Conservation (phyloP, 1,284 basidiomycete species). For the Tylopilus orsonianus region DNA sequence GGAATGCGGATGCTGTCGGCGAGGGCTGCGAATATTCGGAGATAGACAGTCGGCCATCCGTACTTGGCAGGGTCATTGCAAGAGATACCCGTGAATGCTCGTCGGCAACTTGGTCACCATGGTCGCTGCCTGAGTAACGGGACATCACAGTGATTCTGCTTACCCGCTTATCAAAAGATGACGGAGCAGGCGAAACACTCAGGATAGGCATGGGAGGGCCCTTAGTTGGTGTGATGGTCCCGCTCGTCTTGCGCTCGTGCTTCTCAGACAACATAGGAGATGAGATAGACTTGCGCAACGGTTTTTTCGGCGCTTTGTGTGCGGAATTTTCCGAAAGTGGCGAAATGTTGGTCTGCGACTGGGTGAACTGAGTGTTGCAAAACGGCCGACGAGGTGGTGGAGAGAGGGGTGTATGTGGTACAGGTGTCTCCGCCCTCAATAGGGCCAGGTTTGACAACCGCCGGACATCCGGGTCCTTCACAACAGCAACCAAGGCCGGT, state of each 20-base stretch:
- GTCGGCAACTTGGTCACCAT: conserved; percentile 38
- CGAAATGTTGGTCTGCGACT: conserved; percentile 55
- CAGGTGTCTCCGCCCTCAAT: conserved; percentile 55
- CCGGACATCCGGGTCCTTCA: conserved; percentile 25
- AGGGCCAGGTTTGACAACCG: conserved; percentile 33
- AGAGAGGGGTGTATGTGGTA: conserved; percentile 54
- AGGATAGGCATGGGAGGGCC: conserved; percentile 41
- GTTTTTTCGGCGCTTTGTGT: conserved; percentile 13
- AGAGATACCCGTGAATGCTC: conserved; percentile 36
- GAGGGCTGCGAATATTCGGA: conserved; percentile 60
- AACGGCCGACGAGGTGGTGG: conserved; percentile 60
- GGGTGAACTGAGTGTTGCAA: conserved; percentile 48
- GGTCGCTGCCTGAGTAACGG: conserved; percentile 43
- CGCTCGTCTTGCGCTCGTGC: conserved; percentile 35
- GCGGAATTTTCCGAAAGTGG: conserved; percentile 4
- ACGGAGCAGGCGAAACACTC: conserved; percentile 34
- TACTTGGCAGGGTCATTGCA: conserved; percentile 31
- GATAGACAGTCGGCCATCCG: conserved; percentile 44
- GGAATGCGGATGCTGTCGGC: conserved; percentile 71
- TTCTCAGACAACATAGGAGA: conserved; percentile 51
- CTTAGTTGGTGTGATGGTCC: conserved; percentile 36
- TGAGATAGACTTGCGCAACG: conserved; percentile 46
- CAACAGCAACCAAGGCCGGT: conserved; percentile 15
- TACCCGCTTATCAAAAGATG: conserved; percentile 27
- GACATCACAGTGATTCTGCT: conserved; percentile 37